Base-by-base conservation (phyloP, 1,284 basidiomycete species). In the Leccinum ambiguum region DNA sequence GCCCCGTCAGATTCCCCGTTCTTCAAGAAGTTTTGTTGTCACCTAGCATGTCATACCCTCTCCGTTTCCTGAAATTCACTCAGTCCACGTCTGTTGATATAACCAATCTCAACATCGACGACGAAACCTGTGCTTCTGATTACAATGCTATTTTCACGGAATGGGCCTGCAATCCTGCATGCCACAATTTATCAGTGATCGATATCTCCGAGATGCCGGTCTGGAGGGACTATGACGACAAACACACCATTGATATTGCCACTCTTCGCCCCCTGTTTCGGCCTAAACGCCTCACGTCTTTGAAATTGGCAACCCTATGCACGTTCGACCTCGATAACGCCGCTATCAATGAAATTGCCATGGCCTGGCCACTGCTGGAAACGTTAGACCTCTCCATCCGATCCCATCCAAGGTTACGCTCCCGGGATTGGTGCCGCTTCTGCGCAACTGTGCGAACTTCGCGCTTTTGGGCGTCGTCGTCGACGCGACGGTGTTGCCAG, bases 21-120 rank as follows among this genome's bases (percentile, higher is more conserved):
- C 71, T 73, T 9, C 69, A 66, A 53, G 67, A 74, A 61, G 64
- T 72, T 2, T 53, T 73, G 2, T 64, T 73, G 33, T 64, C 69
- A 0, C 68, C 72, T 6, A 73, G 43, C 64, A 72, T 73, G 71
- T 64, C 65, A 16, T 60, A 65, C 41, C 64, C 66, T 48, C 67
- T 72, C 14, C 69, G 60, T 60, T 75, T 73, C 65, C n/a, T 75
- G 57, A 62, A 74, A 63, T 70, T 74, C 65, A 64, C 73, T 45
- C 66, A 70, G 53, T 73, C 74, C 41, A 66, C 70, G 48, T 72
- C 67, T 21, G 64, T 75, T 66, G 72, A 74, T 72, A 74, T 69
- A 68, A 75, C 74, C 56, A 75, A 74, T 72, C 72, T 74, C 69
- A 73, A 75, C 39, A 57, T 73, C 58, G 73, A 73, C 60, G 72